phyloP scores from a whole-genome alignment of 1,284 basidiomycete species.

The Ganoderma leucocontextum region DNA sequence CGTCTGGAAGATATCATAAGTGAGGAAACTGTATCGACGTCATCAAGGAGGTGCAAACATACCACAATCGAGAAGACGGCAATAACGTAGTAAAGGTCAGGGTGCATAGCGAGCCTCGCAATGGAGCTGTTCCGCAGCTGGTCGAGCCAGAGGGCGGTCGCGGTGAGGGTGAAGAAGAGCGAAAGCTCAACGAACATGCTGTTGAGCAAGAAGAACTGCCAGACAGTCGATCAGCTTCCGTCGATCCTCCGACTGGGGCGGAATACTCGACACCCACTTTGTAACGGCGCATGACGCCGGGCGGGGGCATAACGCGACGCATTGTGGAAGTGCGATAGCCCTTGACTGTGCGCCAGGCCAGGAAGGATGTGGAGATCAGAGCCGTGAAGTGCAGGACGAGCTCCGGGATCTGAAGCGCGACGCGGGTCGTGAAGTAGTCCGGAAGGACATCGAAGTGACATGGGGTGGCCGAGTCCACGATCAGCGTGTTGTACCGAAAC shows the following conservation, averaged over 20 bases:
- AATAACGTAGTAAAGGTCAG: constrained; percentile 51
- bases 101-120: constrained; percentile 51
- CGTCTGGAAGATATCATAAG: constrained; percentile 41
- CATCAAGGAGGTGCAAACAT: constrained; percentile 26
- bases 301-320: constrained; percentile 61
- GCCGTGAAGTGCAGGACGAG: constrained; percentile 54
- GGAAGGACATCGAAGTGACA: constrained; percentile 58
- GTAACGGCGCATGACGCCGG: constrained; percentile 57
- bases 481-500: constrained; percentile 47
- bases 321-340: constrained; percentile 57
- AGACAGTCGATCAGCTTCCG: background rate
- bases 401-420: constrained; percentile 57
- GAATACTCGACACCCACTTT: constrained; percentile 44
- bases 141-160: constrained; percentile 63
- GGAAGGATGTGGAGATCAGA: constrained; percentile 49
- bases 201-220: constrained; percentile 61
- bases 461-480: constrained; percentile 51
- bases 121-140: constrained; percentile 58
- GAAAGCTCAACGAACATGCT: constrained; percentile 66
- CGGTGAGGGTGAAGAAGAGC: constrained; percentile 58
- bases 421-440: constrained; percentile 50
- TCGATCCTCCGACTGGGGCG: background rate
- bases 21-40: background rate
- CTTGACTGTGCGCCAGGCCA: constrained; percentile 58
- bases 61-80: constrained; percentile 57